Evolutionary conservation across 2,329 filamentous ascomycete species (phyloP).

Genomic region (Colletotrichum tropicicola): DNA sequence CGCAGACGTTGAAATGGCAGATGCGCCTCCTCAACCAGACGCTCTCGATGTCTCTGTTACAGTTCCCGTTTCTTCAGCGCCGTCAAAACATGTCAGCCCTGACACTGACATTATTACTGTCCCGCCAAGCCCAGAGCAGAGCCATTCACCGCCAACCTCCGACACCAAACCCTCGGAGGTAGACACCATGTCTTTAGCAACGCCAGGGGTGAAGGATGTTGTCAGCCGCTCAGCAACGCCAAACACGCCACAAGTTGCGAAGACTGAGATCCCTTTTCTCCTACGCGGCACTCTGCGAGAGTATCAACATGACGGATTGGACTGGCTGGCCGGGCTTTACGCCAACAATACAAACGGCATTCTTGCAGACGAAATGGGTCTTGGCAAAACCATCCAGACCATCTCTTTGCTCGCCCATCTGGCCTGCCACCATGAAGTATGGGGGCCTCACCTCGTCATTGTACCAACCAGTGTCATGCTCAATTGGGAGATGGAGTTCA

Average conservation of each 20-base stretch:
- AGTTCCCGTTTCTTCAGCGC: constrained; percentile 30
- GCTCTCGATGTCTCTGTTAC: constrained; percentile 36
- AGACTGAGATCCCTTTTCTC: constrained; percentile 82
- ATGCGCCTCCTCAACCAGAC: constrained; percentile 29
- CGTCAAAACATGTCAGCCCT: constrained; percentile 44
- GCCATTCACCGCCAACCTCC: constrained; percentile 56
- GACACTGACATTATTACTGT: constrained; percentile 55
- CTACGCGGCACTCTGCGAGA: constrained; percentile 89
- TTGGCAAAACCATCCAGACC: constrained; percentile 98
- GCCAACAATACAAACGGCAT: constrained; percentile 95
- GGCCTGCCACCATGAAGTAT: constrained; percentile 87
- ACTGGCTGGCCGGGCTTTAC: constrained; percentile 95
- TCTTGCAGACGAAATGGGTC: constrained; percentile 96
- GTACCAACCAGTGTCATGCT: constrained; percentile 98
- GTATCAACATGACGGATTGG: constrained; percentile 96
- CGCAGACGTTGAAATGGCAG: constrained; percentile 45
- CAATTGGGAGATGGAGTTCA: constrained; percentile 99
- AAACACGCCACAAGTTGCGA: constrained; percentile 47
- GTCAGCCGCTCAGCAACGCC: constrained; percentile 43
- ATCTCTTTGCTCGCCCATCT: constrained; percentile 93
- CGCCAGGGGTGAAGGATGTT: constrained; percentile 32
- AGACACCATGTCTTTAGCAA: constrained; percentile 44
- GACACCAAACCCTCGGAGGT: constrained; percentile 62
- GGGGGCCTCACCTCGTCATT: constrained; percentile 95
- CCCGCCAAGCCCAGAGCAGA: constrained; percentile 52